Base-by-base conservation (phyloP, 768 basidiomycete genomes). In the Suillus paluster region DNA sequence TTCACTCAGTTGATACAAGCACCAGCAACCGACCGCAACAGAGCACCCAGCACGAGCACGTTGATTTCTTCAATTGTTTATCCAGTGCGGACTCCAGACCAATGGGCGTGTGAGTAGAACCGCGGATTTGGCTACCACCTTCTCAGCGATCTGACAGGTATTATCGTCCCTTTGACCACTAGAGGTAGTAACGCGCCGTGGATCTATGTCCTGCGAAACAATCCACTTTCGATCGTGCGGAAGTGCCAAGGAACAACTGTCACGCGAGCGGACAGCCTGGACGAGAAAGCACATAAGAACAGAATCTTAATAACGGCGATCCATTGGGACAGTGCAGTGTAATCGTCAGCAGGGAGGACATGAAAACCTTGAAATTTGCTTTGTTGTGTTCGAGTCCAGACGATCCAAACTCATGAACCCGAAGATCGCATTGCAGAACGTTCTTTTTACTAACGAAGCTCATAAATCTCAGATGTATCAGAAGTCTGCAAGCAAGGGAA, bases 191-290 rank as follows among this genome's bases (percentile, higher is more conserved):
- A 54, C 21, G 36, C 23, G 38, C 53, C n/a, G 21, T 54, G 52
- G 14, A 34, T 52, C n/a, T 7, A 21, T 21, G 21, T 36, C 19
- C 9, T 34, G 50, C 21, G 33, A 34, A 52, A 12, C 12, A n/a
- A 21, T n/a, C 33, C 3, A 14, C 17, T 3, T 52, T n/a, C 30
- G 33, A 34, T 25, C 45, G 8, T 15, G 9, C 10, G 5, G 15
- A 41, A 41, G 39, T 38, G 2, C 10, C 4, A 10, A 38, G 11
- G 10, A 38, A 38, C 36, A 10, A 34, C 9, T 52, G 41, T 41
- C 41, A 41, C 33, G 33, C 21, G 50, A 48, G 46, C 46, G 9
- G 3, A 5, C 66, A 88, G 85, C 50, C 33, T n/a, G 12, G 50
- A 52, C 12, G 36, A 38, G 4, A 2, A 14, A 17, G 41, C 41